Conservation (phyloP, 83 land plant genomes). For the Diphasiastrum complanatum region DNA sequence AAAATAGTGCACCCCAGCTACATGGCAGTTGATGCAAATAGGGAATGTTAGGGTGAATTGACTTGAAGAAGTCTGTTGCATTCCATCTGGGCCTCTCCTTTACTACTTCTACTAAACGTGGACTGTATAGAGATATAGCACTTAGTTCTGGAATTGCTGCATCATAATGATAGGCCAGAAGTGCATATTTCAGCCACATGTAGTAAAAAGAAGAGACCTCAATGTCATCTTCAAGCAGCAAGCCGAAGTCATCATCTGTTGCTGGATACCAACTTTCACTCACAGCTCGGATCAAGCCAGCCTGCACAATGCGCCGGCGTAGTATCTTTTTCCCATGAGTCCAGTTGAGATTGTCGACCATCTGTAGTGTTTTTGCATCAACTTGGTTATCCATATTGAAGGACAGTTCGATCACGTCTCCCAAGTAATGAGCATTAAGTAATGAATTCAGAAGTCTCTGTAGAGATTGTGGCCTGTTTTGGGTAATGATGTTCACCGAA, state of each 20-base stretch:
- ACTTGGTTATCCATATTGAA: conserved; percentile 99
- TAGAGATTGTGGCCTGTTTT: conserved; percentile 68
- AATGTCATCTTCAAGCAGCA: conserved; percentile 92
- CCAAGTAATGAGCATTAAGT: conserved; percentile 62
- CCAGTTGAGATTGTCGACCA: conserved; percentile 62
- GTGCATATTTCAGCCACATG: conserved; percentile 93
- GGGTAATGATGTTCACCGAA: conserved; percentile 84
- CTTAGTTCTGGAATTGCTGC: conserved; percentile 82
- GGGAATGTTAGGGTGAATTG: conserved; percentile 80
- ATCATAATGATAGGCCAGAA: conserved; percentile 83
- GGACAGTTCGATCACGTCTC: conserved; percentile 63
- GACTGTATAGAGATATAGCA: conserved; percentile 91
- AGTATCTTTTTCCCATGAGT: conserved; percentile 74
- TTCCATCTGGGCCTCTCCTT: conserved; percentile 97
- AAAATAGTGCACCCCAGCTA: conserved; percentile 97
- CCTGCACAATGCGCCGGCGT: conserved; percentile 81
- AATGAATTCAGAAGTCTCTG: conserved; percentile 72
- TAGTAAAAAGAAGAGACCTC: conserved; percentile 99
- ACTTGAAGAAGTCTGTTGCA: conserved; percentile 70
- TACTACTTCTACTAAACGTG: conserved; percentile 84
- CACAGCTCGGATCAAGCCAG: conserved; percentile 94
- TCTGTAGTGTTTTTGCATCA: conserved; percentile 60
- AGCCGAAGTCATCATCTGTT: conserved; percentile 77
- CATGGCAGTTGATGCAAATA: conserved; percentile 97
- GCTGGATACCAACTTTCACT: conserved; percentile 99